A percentile compares a stretch with the other conserved stretches of the same genome.
These are phyloP conservation scores for Heliamphora pulchella DNA, from an alignment of 179 eudicot genomes.

Conservation along the genomic window DNA sequence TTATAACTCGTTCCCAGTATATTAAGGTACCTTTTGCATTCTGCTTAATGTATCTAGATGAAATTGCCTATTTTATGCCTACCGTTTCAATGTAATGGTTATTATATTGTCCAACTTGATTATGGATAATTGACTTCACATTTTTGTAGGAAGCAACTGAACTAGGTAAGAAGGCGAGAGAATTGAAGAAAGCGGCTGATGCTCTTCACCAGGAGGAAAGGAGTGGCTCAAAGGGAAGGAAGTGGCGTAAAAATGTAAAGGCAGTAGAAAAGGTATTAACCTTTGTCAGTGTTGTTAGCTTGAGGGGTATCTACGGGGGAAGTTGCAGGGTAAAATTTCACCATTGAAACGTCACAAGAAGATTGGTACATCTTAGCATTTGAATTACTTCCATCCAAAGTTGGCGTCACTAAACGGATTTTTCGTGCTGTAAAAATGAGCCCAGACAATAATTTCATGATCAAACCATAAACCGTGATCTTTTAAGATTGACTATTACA, in stretches of 20 bases:
- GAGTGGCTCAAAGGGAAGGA: slow-evolving; percentile 83
- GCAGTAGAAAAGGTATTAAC: slow-evolving; percentile 73
- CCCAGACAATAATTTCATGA: not conserved
- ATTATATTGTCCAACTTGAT: not conserved
- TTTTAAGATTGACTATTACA: not conserved
- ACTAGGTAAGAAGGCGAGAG: slow-evolving; percentile 91
- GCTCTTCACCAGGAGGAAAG: slow-evolving; percentile 93
- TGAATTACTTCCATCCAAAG: not conserved
- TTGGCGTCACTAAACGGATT: not conserved
- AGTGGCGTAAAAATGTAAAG: slow-evolving; percentile 97
- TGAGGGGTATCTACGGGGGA: not conserved
- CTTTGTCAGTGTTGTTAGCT: not conserved
- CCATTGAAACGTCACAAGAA: not conserved
- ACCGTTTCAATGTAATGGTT: not conserved
- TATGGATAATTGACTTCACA: not conserved
- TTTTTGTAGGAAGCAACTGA: slow-evolving; percentile 85
- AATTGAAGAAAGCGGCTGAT: slow-evolving; percentile 88
- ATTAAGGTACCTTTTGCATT: slow-evolving; percentile 58
- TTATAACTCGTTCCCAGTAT: slow-evolving; percentile 96
- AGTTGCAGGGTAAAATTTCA: not conserved
- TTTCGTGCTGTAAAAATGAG: not conserved
- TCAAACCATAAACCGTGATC: not conserved
- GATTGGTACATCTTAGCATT: not conserved
- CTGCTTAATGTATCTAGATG: not conserved
- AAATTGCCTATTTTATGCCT: not conserved